phyloP scores from a whole-genome alignment of 306 rosid genomes.

The Cucumis hystrix region DNA sequence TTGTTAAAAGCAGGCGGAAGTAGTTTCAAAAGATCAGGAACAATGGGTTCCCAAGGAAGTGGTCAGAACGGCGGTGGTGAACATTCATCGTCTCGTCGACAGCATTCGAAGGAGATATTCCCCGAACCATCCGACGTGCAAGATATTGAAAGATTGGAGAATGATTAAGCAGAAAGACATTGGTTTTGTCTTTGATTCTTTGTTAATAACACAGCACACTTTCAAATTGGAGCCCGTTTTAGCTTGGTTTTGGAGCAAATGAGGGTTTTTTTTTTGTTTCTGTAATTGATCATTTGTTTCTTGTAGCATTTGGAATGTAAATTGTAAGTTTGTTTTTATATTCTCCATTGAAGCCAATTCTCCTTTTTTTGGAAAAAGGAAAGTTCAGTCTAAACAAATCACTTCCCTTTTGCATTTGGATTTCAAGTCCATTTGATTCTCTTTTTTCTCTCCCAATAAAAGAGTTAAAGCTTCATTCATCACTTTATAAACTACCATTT shows the following conservation, averaged over 20 bases:
- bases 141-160: conserved; percentile 47
- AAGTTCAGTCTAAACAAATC: background rate
- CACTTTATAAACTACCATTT: background rate
- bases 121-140: conserved; percentile 59
- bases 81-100: conserved; percentile 54
- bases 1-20: conserved; percentile 34
- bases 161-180: conserved; percentile 20
- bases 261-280: conserved; percentile 33
- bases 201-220: conserved; percentile 28
- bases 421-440: background rate
- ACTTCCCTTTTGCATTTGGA: background rate
- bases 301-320: conserved; percentile 25
- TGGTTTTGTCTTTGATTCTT: conserved; percentile 26
- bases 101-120: conserved; percentile 57
- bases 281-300: conserved; percentile 34
- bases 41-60: conserved; percentile 63
- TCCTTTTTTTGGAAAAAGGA: conserved; percentile 8
- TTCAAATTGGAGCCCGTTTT: background rate
- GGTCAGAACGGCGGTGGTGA: conserved; percentile 38
- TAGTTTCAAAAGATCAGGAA: conserved; percentile 62
- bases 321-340: conserved; percentile 17
- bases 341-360: conserved; percentile 22
- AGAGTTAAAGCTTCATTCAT: background rate
- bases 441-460: background rate
- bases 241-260: background rate